Evolutionary conservation across 192 early-diverging fungal species (phyloP), one percentile per base, ranked within the genome.

Genomic region (Backusella liffmaniae): DNA sequence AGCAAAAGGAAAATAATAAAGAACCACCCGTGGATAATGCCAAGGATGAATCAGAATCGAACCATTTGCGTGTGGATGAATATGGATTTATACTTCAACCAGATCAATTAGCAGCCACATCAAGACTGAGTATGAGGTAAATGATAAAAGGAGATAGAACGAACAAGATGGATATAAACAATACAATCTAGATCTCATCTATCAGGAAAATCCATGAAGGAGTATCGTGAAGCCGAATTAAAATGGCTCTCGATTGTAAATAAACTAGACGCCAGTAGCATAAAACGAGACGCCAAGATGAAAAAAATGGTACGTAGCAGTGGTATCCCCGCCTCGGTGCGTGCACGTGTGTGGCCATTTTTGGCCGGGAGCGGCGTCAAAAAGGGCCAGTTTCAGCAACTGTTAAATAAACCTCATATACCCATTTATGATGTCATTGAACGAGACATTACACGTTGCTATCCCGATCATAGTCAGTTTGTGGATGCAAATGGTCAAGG

Each of bases 341-440:
- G 94, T n/a, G 91, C 88, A 1, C 84, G 86, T 29, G 90, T 90
- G 5, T 96, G 94, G 94, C 84, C 84, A 41, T 89, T 86, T 46
- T 77, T 95, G 8, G 86, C 90, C 9, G 83, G 83, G n/a, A 87
- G 83, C 12, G 81, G 80, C n/a, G 80, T 80, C n/a, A 77, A 90
- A 87, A 26, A 26, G 26, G 56, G 56, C 4, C 56, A 29, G 10
- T 62, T 62, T 13, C 56, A 62, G 56, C 56, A 26, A 62, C 26
- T 62, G 4, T 62, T 62, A 13, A 29, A 23, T 13, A 62, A 62
- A 75, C 59, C 73, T 21, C 34, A 73, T 18, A 56, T 49, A 59
- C 84, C 89, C 9, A 94, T 97, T 42, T 96, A 93, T 81, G 94
- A 96, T 51, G 92, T 93, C 18, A 98, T 98, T 72, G 97, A 97